Percentiles rank a stretch among this genome's conserved stretches.
Evolutionary conservation across 1,284 basidiomycete species (phyloP).

Genomic region (Ceratobasidium sp.): DNA sequence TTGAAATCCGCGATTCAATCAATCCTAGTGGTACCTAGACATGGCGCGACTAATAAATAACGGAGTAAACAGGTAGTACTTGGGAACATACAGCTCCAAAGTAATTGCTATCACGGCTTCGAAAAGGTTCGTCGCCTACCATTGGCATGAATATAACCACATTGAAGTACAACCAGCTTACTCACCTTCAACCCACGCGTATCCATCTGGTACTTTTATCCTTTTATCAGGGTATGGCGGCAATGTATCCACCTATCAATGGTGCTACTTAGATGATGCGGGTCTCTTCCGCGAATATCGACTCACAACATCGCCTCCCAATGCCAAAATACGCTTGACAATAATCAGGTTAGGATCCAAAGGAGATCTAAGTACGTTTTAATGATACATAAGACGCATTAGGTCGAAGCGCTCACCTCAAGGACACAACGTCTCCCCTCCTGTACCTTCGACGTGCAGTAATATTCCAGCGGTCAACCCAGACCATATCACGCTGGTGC

Average conservation of each 20-base stretch:
- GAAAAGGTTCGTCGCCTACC: slow-evolving; percentile 43
- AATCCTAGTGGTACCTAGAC: slow-evolving; percentile 41
- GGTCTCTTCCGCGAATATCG: no score
- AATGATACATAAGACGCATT: neutral
- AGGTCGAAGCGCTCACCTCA: slow-evolving; percentile 9
- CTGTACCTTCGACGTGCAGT: slow-evolving; percentile 30
- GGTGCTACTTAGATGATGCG: neutral
- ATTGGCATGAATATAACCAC: neutral
- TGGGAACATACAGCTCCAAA: slow-evolving; percentile 41
- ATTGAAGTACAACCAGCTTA: neutral
- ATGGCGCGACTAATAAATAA: neutral
- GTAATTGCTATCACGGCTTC: slow-evolving; percentile 40
- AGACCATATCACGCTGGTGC: slow-evolving; percentile 39
- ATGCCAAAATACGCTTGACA: slow-evolving; percentile 43
- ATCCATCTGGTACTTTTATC: slow-evolving; percentile 39
- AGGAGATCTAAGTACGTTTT: slow-evolving; percentile 24
- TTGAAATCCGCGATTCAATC: slow-evolving; percentile 37
- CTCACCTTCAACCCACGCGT: slow-evolving; percentile 43
- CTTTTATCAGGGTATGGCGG: slow-evolving; percentile 42
- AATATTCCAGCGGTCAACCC: slow-evolving; percentile 41
- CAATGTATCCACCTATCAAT: slow-evolving; percentile 35
- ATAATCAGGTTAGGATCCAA: slow-evolving; percentile 38
- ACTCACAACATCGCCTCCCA: slow-evolving; percentile 42
- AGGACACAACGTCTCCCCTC: slow-evolving; percentile 41
- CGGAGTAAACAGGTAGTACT: neutral